These are phyloP conservation scores for Russula griseocarnosa DNA, from an alignment of 768 basidiomycete species.

Conservation along the genomic window DNA sequence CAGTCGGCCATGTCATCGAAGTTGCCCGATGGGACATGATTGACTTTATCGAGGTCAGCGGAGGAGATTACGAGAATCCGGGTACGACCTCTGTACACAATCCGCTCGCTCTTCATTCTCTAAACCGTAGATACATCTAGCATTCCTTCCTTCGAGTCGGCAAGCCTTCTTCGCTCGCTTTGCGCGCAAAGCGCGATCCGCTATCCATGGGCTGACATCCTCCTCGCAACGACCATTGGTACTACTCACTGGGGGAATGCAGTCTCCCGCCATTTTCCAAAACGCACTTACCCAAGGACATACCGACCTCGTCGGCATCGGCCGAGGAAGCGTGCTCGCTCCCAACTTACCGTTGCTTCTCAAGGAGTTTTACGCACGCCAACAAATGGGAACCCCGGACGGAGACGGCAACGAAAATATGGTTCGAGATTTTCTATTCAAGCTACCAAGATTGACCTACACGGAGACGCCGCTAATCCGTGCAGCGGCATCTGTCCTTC, in stretches of 20 bases:
- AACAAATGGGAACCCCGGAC: neutral
- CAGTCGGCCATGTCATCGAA: constrained; percentile 55
- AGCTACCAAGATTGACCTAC: constrained; percentile 15
- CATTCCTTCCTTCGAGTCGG: constrained; percentile 41
- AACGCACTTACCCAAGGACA: constrained; percentile 51
- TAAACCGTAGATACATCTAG: constrained; percentile 20
- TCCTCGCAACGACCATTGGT: constrained; percentile 49
- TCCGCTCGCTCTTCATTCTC: neutral
- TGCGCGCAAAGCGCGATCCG: constrained; percentile 50
- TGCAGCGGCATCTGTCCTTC: constrained; percentile 24
- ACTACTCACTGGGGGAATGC: constrained; percentile 78
- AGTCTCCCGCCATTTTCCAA: constrained; percentile 52
- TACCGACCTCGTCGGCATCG: constrained; percentile 75
- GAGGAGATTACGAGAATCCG: constrained; percentile 80
- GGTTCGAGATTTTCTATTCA: constrained; percentile 14
- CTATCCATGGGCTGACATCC: constrained; percentile 37
- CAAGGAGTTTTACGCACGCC: neutral
- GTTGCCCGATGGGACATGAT: constrained; percentile 62
- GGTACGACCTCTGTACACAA: constrained; percentile 39
- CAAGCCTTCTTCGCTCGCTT: constrained; percentile 75
- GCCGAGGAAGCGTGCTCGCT: constrained; percentile 56
- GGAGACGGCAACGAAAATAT: constrained; percentile 20
- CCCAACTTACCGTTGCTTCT: constrained; percentile 55
- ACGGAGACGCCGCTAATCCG: constrained; percentile 6
- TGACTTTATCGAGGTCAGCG: constrained; percentile 86